Base-by-base conservation (phyloP, 106 monocot genomes). In the Posidonia australis region DNA sequence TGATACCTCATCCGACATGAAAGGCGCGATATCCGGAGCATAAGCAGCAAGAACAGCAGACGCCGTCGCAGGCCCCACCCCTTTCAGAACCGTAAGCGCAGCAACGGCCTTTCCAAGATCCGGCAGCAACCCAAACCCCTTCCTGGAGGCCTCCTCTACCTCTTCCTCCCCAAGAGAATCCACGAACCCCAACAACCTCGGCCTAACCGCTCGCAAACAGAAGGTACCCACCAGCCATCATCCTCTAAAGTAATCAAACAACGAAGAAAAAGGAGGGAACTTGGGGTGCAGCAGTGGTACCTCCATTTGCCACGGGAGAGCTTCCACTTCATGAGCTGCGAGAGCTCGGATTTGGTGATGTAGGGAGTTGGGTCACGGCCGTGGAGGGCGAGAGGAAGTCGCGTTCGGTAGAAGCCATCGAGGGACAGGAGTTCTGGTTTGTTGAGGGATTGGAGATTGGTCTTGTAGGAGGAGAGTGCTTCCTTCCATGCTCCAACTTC, bases 231-330 rank as follows among this genome's bases (percentile, higher is more conserved):
- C 0, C 1, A 23, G 22, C 19, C 12, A 7, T 55, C 12, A n/a
- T 55, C 29, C 27, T 18, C 2, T 25, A 1, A 21, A 16, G 1
- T 5, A 58, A 1, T 30, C 58, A 13, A 29, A 58, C 9, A 18
- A 5, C 11, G 12, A 10, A 0, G 3, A 17, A 11, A 58, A 58
- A 30, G 58, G 28, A 16, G 10, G 7, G 24, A 27, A 18, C 28
- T 58, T 57, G 23, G 4, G 11, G 21, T 52, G 7, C 5, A 49
- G 19, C 21, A n/a, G 9, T 21, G 23, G 23, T 54, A 92, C 93
- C 88, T 80, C 93, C 89, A 94, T 70, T 94, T 86, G 1, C 93
- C 93, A 16, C 93, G 80, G 44, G 93, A 71, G 63, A 94, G 93
- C 79, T 94, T 94, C 93, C 93, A 94, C 59, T 80, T 71, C 75